A percentile compares a stretch with the other conserved stretches of the same genome.
phyloP scores from a whole-genome alignment of 148 eudicot species.

The Persicaria tinctoria region DNA sequence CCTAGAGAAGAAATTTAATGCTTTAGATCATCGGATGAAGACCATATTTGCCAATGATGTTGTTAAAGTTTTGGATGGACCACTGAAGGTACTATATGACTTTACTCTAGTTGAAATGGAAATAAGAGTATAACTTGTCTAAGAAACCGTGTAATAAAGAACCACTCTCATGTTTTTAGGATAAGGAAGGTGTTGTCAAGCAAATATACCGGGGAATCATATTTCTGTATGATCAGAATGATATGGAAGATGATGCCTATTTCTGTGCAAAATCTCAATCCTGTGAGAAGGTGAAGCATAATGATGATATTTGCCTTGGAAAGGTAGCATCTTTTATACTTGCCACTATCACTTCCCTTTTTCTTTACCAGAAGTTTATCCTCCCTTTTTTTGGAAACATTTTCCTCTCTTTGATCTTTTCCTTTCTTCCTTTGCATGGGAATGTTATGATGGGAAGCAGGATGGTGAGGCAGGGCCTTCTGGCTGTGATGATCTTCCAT shows the following conservation, averaged over 20 bases:
- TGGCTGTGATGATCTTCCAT: conserved; percentile 49
- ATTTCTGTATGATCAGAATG: conserved; percentile 68
- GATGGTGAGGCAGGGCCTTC: conserved; percentile 45
- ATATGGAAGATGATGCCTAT: conserved; percentile 68
- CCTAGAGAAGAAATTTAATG: conserved; percentile 69
- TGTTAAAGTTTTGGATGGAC: conserved; percentile 66
- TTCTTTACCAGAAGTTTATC: neutral
- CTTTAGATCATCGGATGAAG: conserved; percentile 65
- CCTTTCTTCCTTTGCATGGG: neutral
- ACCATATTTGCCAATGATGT: conserved; percentile 55
- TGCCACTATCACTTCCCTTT: neutral
- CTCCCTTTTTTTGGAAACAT: neutral
- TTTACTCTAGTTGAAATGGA: neutral
- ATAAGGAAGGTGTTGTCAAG: conserved; percentile 69
- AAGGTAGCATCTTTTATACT: conserved; percentile 43
- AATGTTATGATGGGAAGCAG: conserved; percentile 24
- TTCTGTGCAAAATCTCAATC: conserved; percentile 56
- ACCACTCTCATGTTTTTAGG: conserved; percentile 39
- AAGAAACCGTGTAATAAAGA: neutral
- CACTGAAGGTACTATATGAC: conserved; percentile 49
- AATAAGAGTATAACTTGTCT: neutral
- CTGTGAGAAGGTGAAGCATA: conserved; percentile 59
- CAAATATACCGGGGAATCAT: conserved; percentile 69
- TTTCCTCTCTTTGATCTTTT: neutral
- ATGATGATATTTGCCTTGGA: conserved; percentile 38